Evolutionary conservation across 768 basidiomycete species (phyloP), one percentile per base, ranked within the genome.

Genomic region (Russula emetica): DNA sequence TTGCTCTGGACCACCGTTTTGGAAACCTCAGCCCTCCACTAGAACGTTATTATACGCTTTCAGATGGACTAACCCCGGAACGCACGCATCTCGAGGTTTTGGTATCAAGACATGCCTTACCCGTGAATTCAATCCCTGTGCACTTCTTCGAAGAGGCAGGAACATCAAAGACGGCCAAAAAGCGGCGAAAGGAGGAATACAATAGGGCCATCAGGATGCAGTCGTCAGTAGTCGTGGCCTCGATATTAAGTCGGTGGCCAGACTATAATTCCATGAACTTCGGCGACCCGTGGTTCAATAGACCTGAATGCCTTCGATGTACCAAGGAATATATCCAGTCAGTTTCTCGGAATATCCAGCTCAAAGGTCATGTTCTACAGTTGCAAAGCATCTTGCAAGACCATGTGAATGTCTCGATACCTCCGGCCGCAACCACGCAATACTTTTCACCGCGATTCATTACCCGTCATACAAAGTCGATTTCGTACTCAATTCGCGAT

Each of bases 1-100:
- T 59, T 32, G 57, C 62, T 14, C 18, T 58, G 26, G 52, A 63
- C 5, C 7, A 47, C 42, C 52, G 32, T 20, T 49, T 36, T 54
- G 51, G 28, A 9, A 2, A 20, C 22, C 34, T 58, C 51, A 16
- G 5, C 7, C 55, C 38, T 13, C 28, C 62, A 9, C 20, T 36
- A 20, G 8, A 45, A 3, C 10, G 2, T 30, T 59, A 10, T 18
- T 59, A 59, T 47, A 13, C 7, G 18, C 24, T 63, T 49, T 63
- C 62, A 16, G 57, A 63, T 8, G 62, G 45, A 30, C 24, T 54
- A 14, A 16, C 11, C 18, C 42, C 56, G 5, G 5, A 18, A 16
- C 30, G 7, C 22, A 16, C 24, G 9, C 49, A 7, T 22, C 51
- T 63, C 8, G 9, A 20, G 24, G 20, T 32, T 13, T 6, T 63